Evolutionary conservation across 768 basidiomycete species (phyloP), one percentile per base, ranked within the genome.

Genomic region (Pisolithus albus): DNA sequence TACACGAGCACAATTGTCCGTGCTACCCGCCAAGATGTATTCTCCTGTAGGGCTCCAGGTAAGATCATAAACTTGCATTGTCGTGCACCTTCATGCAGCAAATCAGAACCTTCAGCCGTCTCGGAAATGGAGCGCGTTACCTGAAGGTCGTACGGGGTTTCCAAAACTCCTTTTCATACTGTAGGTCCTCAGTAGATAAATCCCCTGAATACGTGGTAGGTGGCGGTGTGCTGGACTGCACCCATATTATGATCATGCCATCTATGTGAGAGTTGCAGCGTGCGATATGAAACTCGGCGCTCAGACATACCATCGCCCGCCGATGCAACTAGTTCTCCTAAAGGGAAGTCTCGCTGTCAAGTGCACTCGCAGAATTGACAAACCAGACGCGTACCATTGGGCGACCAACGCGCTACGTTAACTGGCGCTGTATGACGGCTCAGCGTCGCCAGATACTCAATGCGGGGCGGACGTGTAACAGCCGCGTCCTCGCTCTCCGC

Each of bases 161-260:
- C 96, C 96, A 99, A 59, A 84, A 87, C 63, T 99, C 96, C 69
- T 92, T 95, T 69, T 96, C 95, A 56, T 85, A 82, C 62, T 86
- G 86, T 26, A 86, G 56, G 56, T 96, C 93, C 52, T 92, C 92
- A 0, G 80, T 69, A 47, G 71, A 79, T 43, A 85, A 71, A 63
- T 92, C 91, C 59, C 84, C 88, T n/a, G 92, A 92, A 64, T 91
- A 95, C 13, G 81, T 79, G 40, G 72, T 77, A 2, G 81, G 68
- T 49, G 84, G 83, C 0, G 91, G 85, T 30, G 77, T 81, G 21
- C 83, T 79, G 4, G 88, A 85, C 8, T 83, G 90, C 0, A 88
- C 84, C 96, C 96, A 99, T 15, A 99, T 82, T 46, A 98, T 90
- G 54, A 99, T 84, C 85, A 94, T 93, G 11, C 96, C 96, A 71